Conservation (phyloP, 331 rosid species). For the Rosa hybrid region DNA sequence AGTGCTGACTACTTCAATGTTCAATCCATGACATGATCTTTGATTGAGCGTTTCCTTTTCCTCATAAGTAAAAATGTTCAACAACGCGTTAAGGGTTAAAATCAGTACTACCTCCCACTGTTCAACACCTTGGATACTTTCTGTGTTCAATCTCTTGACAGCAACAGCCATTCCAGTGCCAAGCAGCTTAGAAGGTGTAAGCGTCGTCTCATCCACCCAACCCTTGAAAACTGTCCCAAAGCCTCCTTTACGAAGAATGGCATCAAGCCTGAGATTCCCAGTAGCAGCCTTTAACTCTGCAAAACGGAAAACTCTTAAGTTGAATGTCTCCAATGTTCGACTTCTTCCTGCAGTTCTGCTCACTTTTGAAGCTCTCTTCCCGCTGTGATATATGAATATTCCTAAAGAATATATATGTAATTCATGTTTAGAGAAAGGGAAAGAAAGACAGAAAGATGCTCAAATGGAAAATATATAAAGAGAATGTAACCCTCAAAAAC, state of each 20-base stretch:
- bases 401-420: too few relatives aligned
- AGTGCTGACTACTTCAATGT: too few relatives aligned
- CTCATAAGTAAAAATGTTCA: neutral
- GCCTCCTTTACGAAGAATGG: constrained; percentile 71
- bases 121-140: constrained; percentile 68
- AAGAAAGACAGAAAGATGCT: too few relatives aligned
- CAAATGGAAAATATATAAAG: too few relatives aligned
- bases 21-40: too few relatives aligned
- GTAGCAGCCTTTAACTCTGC: constrained; percentile 61
- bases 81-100: neutral
- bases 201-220: constrained; percentile 46
- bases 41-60: too few relatives aligned
- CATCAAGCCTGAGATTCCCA: constrained; percentile 47
- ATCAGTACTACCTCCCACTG: constrained; percentile 65
- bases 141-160: constrained; percentile 61
- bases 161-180: constrained; percentile 58
- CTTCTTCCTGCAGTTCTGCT: constrained; percentile 42
- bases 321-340: constrained; percentile 42
- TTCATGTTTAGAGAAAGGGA: too few relatives aligned
- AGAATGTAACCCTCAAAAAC: too few relatives aligned
- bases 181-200: too few relatives aligned
- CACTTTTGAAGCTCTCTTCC: constrained; percentile 25
- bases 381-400: too few relatives aligned
- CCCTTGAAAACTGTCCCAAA: constrained; percentile 84
- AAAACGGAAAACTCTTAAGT: constrained; percentile 57